Evolutionary conservation across 768 basidiomycete genomes (phyloP), one percentile per base, ranked within the genome.

Genomic region (Panaeolus cyanescens): DNA sequence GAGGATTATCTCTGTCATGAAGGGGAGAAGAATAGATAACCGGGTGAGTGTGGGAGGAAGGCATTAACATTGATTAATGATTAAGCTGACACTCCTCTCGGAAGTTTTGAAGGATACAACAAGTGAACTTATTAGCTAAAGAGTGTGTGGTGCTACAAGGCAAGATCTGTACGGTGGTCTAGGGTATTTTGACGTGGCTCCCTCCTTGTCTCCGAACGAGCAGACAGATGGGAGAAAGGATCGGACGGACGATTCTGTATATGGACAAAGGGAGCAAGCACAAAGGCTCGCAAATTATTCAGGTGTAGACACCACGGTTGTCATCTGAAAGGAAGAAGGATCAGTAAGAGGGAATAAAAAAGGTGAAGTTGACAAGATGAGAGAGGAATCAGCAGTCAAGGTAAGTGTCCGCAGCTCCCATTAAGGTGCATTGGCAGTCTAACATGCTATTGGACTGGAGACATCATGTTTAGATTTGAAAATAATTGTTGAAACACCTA

Each of bases 371-470:
- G 56, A 53, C 34, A 45, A 32, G 39, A 54, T 30, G 20, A 57
- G 50, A 56, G 55, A 56, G n/a, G n/a, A 61, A 65, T 71, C 66
- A 70, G 69, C 55, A 75, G 75, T 77, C 74, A 72, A 72, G 69
- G 63, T 68, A 64, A 62, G 63, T 77, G 60, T 82, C 79, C 78
- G 68, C 80, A 78, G 67, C 71, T 75, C 75, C n/a, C 73, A 64
- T 66, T 60, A 66, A 64, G 74, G 73, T 68, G 73, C 70, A 70
- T 82, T 70, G 78, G 80, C 75, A 82, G 80, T 81, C 80, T 82
- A 83, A 81, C 80, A 82, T 81, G 81, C 80, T 73, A 68, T 78
- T 75, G 59, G 78, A 71, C 73, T 64, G 59, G 68, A 72, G 63
- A 73, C 79, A 82, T 80, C 78, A 73, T 73, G 33, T 34, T 28